These are phyloP conservation scores for Erigeron philadelphicus DNA, from an alignment of 140 eudicot species.

Conservation along the genomic window DNA sequence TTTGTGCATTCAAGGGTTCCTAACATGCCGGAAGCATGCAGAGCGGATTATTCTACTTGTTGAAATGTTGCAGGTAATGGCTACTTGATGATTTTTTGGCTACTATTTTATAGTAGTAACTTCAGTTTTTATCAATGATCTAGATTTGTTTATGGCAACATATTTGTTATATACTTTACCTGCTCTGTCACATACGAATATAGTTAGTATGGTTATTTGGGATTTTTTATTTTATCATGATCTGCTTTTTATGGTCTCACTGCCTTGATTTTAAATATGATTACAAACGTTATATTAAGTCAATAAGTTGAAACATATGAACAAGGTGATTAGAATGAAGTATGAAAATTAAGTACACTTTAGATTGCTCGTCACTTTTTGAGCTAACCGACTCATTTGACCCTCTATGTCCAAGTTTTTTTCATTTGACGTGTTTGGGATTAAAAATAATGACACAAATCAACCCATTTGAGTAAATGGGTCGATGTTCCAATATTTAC, in stretches of 20 bases:
- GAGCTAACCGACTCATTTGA: not conserved
- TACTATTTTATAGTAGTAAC: not conserved
- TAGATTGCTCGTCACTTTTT: not conserved
- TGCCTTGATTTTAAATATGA: not conserved
- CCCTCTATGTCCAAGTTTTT: not conserved
- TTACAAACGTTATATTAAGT: not conserved
- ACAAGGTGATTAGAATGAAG: not conserved
- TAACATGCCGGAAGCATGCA: conserved; percentile 97
- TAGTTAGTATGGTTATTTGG: not conserved
- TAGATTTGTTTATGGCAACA: not conserved
- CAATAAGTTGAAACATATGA: not conserved
- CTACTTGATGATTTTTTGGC: not conserved
- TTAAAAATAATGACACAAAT: not conserved
- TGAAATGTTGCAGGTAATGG: conserved; percentile 93
- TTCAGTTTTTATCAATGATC: not conserved
- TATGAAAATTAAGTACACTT: not conserved
- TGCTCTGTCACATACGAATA: not conserved
- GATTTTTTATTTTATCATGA: not conserved
- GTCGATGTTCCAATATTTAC: not conserved
- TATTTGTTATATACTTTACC: not conserved
- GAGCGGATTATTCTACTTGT: conserved; percentile 98
- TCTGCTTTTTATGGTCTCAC: not conserved
- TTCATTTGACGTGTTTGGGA: not conserved
- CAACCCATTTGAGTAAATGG: not conserved
- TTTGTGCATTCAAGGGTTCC: conserved; percentile 95